Conservation (phyloP, 2,329 filamentous ascomycete genomes). For the Chaetothyriales sp. region DNA sequence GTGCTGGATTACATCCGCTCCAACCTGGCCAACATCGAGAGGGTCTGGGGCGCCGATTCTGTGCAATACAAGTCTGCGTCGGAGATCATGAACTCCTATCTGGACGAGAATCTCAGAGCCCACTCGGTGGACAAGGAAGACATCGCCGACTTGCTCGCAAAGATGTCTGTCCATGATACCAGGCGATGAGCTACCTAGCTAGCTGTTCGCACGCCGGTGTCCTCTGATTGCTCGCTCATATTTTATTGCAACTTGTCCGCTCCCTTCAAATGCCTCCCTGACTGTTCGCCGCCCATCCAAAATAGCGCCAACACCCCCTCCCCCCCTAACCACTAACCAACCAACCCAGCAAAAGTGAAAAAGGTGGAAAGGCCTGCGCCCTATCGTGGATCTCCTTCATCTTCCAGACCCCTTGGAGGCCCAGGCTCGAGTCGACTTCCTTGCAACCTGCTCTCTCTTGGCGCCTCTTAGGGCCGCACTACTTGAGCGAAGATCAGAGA, state of each 20-base stretch:
- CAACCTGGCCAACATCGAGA: slow-evolving; percentile 11
- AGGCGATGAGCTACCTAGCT: not conserved
- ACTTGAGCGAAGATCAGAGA: not conserved
- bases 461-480: not conserved
- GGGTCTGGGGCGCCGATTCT: slow-evolving; percentile 12
- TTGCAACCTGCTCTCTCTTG: not conserved
- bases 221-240: not conserved
- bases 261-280: not conserved
- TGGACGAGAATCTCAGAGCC: slow-evolving; percentile 11
- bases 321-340: too few relatives aligned
- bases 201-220: too few relatives aligned
- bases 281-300: not conserved
- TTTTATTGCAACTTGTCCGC: not conserved
- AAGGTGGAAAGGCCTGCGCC: not conserved
- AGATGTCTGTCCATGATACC: not conserved
- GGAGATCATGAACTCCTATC: slow-evolving; percentile 13
- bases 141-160: not conserved
- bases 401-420: not conserved
- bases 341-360: not conserved
- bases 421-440: too few relatives aligned
- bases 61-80: slow-evolving; percentile 10
- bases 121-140: not conserved
- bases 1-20: slow-evolving; percentile 12
- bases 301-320: not conserved
- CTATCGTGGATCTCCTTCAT: not conserved